Conservation (phyloP, 805 yeast genomes). For the Blastobotrys parvus region DNA sequence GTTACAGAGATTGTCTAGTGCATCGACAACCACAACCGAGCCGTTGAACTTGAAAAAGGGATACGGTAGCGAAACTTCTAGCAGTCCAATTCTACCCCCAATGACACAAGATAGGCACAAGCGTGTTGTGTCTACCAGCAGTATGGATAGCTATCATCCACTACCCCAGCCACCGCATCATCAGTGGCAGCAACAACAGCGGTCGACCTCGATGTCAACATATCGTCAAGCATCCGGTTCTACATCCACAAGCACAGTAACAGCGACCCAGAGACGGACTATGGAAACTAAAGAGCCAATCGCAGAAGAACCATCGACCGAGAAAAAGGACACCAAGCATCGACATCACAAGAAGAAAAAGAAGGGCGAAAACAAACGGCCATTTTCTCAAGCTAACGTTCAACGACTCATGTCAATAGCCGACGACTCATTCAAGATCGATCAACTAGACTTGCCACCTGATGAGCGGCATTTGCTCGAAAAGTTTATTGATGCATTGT, state of each 20-base stretch:
- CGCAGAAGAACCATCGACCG: background rate
- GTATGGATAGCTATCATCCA: background rate
- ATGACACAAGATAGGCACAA: background rate
- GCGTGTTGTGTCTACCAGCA: background rate
- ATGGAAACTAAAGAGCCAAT: background rate
- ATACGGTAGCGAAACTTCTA: background rate
- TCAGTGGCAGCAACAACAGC: too few relatives aligned
- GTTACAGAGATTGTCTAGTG: background rate
- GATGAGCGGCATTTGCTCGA: constrained; percentile 77
- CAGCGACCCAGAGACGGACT: background rate
- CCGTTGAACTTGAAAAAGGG: background rate
- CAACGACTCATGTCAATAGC: constrained; percentile 21
- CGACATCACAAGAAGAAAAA: background rate
- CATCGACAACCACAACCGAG: background rate
- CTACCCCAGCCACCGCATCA: background rate
- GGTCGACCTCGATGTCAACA: background rate
- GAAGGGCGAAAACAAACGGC: background rate
- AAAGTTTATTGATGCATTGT: constrained; percentile 74
- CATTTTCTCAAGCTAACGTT: constrained; percentile 19
- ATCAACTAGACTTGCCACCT: constrained; percentile 59
- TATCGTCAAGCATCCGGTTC: background rate
- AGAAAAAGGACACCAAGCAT: background rate
- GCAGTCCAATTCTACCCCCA: background rate
- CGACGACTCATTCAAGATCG: constrained; percentile 44
- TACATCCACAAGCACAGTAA: background rate